Evolutionary conservation across 176 grass and related monocot genomes (phyloP), one percentile per base, ranked within the genome.

Genomic region (Carex kokanica): DNA sequence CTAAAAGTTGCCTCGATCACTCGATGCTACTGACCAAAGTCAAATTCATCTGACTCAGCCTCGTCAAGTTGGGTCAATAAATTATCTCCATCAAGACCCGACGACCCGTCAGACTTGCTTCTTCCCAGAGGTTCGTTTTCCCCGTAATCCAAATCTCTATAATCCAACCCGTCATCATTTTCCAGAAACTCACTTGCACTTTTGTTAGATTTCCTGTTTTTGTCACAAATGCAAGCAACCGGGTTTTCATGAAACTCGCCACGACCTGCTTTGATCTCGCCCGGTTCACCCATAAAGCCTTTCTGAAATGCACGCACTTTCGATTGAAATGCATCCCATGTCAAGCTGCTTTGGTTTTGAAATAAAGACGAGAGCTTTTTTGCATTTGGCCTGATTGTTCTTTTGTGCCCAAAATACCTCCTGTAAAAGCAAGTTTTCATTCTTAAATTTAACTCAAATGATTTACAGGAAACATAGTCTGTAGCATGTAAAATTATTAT

Each of bases 371-470:
- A 88, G 20, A 99, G 89, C 64, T 99, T 99, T 82, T 93, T 99
- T 21, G 97, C 88, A 80, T 99, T 99, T 13, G 97, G 97, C 10
- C 97, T 83, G 81, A 99, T 92, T 34, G 97, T 99, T 79, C 93
- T 95, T 87, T 90, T 99, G 89, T 99, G 97, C 13, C 97, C 97
- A 2, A 93, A 99, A 86, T 93, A 99, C 77, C 97, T 93, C 97
- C 97, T 99, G 91, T 56, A 57, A 32, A 84, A 40, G 81, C 5
- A 31, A 49, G 13, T 82, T 58, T 8, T 58, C 8, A 58, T 57
- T 83, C 70, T 56, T 90, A 64, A 85, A 79, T 86, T 29, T 81
- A 84, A 84, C 64, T 64, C 43, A 61, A 58, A 74, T 66, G 32
- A 4, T 74, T 82, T 84, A 27, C 49, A 55, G 47, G 73, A 78